Percentiles rank a stretch among this genome's conserved stretches.
Evolutionary conservation across 1,284 basidiomycete genomes (phyloP).

Genomic region (Thelephora terrestris): DNA sequence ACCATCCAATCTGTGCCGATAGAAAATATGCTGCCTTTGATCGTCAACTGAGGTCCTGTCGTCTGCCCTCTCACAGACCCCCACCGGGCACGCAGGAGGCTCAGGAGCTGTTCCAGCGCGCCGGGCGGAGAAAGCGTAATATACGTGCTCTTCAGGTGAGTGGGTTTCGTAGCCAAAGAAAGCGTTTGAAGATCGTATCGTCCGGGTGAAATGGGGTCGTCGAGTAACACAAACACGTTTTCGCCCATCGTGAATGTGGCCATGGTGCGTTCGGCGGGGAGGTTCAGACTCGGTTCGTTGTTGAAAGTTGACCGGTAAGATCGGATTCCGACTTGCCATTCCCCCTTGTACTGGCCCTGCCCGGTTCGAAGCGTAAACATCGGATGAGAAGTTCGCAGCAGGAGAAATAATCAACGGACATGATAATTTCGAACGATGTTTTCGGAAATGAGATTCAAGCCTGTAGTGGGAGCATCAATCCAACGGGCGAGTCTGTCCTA

Average conservation of each 20-base stretch:
- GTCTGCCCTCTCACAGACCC: constrained; percentile 49
- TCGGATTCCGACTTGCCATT: constrained; percentile 58
- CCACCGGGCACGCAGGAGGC: constrained; percentile 66
- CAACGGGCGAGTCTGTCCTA: constrained; percentile 56
- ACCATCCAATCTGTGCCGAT: constrained; percentile 75
- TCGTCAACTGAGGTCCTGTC: constrained; percentile 48
- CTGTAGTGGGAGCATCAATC: constrained; percentile 66
- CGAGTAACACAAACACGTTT: constrained; percentile 65
- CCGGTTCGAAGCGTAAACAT: background rate
- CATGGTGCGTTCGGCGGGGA: constrained; percentile 57
- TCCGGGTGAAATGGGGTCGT: constrained; percentile 60
- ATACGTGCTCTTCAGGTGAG: constrained; percentile 66
- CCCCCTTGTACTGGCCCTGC: constrained; percentile 46
- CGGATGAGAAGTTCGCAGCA: constrained; percentile 1
- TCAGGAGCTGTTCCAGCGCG: constrained; percentile 59
- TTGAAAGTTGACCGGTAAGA: constrained; percentile 62
- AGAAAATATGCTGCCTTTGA: constrained; percentile 59
- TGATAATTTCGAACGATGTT: constrained; percentile 65
- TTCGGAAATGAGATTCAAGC: constrained; percentile 52
- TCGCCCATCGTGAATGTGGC: constrained; percentile 64
- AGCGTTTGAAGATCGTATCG: constrained; percentile 42
- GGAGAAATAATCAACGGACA: constrained; percentile 27
- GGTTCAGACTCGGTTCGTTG: constrained; percentile 37
- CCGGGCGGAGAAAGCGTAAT: constrained; percentile 61
- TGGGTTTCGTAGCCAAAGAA: constrained; percentile 28